Evolutionary conservation across 371 early-diverging fungal genomes (phyloP), one percentile per base, ranked within the genome.

Genomic region (Mortierella sp.): DNA sequence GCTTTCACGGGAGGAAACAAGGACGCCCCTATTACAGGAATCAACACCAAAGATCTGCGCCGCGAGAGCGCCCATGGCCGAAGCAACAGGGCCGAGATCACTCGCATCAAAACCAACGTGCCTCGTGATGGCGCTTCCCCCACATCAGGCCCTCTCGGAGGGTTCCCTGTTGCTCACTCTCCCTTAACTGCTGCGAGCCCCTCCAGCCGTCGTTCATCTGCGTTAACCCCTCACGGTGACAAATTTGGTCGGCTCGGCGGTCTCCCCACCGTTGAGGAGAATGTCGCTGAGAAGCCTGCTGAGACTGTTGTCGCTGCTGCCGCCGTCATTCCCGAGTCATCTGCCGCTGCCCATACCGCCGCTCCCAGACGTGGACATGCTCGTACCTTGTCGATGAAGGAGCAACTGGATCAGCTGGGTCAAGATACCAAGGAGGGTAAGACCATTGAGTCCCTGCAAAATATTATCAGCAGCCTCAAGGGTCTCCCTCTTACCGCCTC

Each of bases 391-490:
- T 84, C 85, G 14, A 84, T 84, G 81, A 71, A 78, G 82, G 85
- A 84, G 29, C 85, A 81, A 14, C 27, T 81, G 60, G 76, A 55
- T 3, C 78, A 75, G 41, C 46, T 71, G 21, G 68, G 70, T 12
- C 80, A 83, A 27, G 75, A 77, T 35, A 48, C 46, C 56, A 68
- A 70, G 21, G 81, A 81, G 41, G 82, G 78, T 48, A 84, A 75
- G 70, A 70, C 89, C 5, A 87, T 91, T 5, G 89, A 91, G 51
- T 90, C 89, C 2, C 79, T 93, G 24, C 90, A 93, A 48, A 87
- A 90, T 54, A 91, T 93, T 83, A 92, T 93, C 79, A 90, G 90
- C 44, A 90, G 89, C 21, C 72, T 93, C 55, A 91, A 91, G 73
- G 87, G 88, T 24, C 75, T 93, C 38, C 92, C 93, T 35, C 89